These are phyloP conservation scores for Nematodospora anomalae DNA, from an alignment of 1,139 yeast species.

Conservation along the genomic window DNA sequence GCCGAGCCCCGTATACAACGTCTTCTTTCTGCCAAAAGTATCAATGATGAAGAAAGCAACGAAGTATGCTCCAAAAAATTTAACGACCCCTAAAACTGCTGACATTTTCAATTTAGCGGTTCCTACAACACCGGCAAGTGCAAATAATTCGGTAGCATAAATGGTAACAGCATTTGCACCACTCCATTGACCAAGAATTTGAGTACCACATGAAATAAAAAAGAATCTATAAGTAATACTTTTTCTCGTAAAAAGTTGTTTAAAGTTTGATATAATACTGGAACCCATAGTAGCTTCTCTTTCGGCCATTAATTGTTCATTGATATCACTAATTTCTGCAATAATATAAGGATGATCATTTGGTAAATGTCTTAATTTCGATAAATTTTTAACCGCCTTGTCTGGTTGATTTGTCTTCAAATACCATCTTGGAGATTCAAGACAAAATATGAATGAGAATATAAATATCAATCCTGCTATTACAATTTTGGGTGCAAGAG, in stretches of 20 bases:
- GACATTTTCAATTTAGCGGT: slow-evolving; percentile 44
- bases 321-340: slow-evolving; percentile 53
- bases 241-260: slow-evolving; percentile 35
- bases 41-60: slow-evolving; percentile 51
- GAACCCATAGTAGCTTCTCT: slow-evolving; percentile 32
- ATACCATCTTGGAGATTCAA: slow-evolving; percentile 50
- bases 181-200: slow-evolving; percentile 60
- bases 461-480: slow-evolving; percentile 44
- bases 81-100: slow-evolving; percentile 49
- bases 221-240: slow-evolving; percentile 48
- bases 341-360: slow-evolving; percentile 51
- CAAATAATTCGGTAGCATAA: slow-evolving; percentile 56
- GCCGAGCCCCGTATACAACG: slow-evolving; percentile 40
- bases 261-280: slow-evolving; percentile 24
- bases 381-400: slow-evolving; percentile 35
- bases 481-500: slow-evolving; percentile 39
- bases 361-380: slow-evolving; percentile 50
- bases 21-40: slow-evolving; percentile 44
- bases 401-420: slow-evolving; percentile 38
- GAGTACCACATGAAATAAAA: slow-evolving; percentile 41
- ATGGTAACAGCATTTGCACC: slow-evolving; percentile 66
- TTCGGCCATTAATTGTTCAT: slow-evolving; percentile 45
- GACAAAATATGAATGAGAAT: slow-evolving; percentile 35
- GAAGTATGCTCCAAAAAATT: slow-evolving; percentile 43
- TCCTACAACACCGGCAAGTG: slow-evolving; percentile 46